phyloP scores from a whole-genome alignment of 108 stramenopile species.

The Nitzschia palea region DNA sequence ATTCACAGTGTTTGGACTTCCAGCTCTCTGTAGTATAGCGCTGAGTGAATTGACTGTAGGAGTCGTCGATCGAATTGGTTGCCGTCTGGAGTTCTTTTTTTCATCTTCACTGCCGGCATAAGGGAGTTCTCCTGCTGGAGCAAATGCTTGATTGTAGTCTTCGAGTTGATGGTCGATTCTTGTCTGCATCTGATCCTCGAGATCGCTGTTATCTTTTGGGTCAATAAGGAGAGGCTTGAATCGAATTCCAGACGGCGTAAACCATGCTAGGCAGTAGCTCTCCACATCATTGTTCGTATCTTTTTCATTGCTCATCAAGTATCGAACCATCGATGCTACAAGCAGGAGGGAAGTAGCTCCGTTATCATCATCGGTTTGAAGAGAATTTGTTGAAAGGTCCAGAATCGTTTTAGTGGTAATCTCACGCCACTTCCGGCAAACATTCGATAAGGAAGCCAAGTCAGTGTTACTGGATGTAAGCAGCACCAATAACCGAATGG shows the following conservation, averaged over 20 bases:
- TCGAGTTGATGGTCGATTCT: too few species aligned
- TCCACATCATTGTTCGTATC: constrained; percentile 34
- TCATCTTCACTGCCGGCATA: constrained; percentile 21
- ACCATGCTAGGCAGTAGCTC: constrained; percentile 81
- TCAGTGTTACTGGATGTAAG: constrained; percentile 55
- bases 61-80: not conserved
- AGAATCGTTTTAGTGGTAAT: constrained; percentile 24
- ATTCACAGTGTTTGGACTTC: constrained; percentile 10
- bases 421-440: constrained; percentile 53
- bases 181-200: constrained; percentile 19
- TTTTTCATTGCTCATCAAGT: constrained; percentile 26
- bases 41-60: not conserved
- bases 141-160: too few species aligned
- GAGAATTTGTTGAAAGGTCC: constrained; percentile 4
- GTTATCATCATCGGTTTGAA: not conserved
- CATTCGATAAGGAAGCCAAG: constrained; percentile 67
- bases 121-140: not conserved
- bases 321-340: constrained; percentile 52
- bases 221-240: constrained; percentile 34
- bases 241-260: constrained; percentile 72
- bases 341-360: constrained; percentile 15
- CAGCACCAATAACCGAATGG: constrained; percentile 49
- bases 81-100: constrained; percentile 1
- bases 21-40: not conserved
- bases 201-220: constrained; percentile 25